Percentiles rank a stretch among this genome's conserved stretches.
Evolutionary conservation across 2,329 filamentous ascomycete species (phyloP).

Genomic region (Allantophomopsis lycopodina): DNA sequence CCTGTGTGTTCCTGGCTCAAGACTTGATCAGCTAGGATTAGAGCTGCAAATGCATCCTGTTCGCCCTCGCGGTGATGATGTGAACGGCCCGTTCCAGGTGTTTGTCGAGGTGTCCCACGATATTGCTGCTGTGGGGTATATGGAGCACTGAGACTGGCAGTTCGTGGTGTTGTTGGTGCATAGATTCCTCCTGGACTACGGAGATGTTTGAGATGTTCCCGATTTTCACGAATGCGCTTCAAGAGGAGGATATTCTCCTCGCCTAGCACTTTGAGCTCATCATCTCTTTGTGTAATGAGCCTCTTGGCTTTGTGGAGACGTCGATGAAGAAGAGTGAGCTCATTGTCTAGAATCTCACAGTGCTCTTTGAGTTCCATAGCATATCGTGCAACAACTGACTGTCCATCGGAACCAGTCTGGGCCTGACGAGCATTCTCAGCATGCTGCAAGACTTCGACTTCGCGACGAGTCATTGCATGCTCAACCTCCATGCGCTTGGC

Average conservation of each 20-base stretch:
- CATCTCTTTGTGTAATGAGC: slow-evolving; percentile 64
- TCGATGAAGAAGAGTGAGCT: slow-evolving; percentile 48
- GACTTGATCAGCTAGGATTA: slow-evolving; percentile 62
- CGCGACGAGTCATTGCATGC: slow-evolving; percentile 78
- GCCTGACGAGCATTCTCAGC: slow-evolving; percentile 45
- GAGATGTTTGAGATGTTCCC: slow-evolving; percentile 71
- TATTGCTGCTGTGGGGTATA: slow-evolving; percentile 27
- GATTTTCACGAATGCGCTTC: slow-evolving; percentile 76
- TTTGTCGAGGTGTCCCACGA: slow-evolving; percentile 35
- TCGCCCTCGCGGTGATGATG: slow-evolving; percentile 28
- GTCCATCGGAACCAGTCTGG: slow-evolving; percentile 28
- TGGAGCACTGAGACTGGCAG: slow-evolving; percentile 29
- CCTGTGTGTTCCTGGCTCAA: slow-evolving; percentile 58
- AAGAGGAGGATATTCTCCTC: slow-evolving; percentile 70
- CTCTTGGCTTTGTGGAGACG: slow-evolving; percentile 63
- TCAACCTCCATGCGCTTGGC: slow-evolving; percentile 81
- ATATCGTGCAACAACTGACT: slow-evolving; percentile 38
- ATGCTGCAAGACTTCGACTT: slow-evolving; percentile 75
- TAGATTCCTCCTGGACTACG: slow-evolving; percentile 61
- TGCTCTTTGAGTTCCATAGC: slow-evolving; percentile 46
- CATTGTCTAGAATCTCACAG: slow-evolving; percentile 51
- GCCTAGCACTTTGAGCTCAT: slow-evolving; percentile 52
- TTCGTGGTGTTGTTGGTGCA: slow-evolving; percentile 45
- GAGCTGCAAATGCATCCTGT: slow-evolving; percentile 58
- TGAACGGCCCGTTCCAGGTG: slow-evolving; percentile 25